These are phyloP conservation scores for Thalia dealbata DNA, from an alignment of 176 grass and related monocot species.

Conservation along the genomic window DNA sequence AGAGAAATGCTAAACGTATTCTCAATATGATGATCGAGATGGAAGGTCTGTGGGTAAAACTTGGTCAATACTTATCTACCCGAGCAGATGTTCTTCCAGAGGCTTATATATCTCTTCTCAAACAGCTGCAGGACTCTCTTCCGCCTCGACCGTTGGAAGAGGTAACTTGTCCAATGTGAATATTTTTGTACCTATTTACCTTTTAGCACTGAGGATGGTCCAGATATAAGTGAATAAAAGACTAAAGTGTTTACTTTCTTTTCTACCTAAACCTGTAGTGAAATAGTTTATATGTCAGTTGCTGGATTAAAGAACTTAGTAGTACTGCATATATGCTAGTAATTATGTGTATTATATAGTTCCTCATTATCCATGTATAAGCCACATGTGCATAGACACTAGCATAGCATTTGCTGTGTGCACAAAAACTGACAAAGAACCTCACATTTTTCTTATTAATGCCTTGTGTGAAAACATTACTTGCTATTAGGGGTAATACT, in stretches of 20 bases:
- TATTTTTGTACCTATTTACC: neutral
- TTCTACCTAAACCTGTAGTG: neutral
- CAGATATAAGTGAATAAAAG: neutral
- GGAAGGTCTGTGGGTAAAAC: slow-evolving; percentile 93
- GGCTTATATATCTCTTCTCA: slow-evolving; percentile 79
- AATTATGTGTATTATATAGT: neutral
- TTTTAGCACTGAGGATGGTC: neutral
- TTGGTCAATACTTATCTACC: slow-evolving; percentile 95
- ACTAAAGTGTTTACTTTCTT: neutral
- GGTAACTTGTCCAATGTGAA: slow-evolving; percentile 21
- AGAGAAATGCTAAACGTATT: slow-evolving; percentile 75
- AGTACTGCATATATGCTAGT: neutral
- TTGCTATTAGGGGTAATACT: neutral
- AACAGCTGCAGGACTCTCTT: slow-evolving; percentile 78
- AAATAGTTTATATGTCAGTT: neutral
- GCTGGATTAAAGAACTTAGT: neutral
- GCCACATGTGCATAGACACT: neutral
- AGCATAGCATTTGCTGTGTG: neutral
- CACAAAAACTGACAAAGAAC: too few species aligned
- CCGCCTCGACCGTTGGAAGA: slow-evolving; percentile 79
- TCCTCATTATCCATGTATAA: neutral
- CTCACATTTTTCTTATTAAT: neutral
- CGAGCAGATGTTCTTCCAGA: slow-evolving; percentile 93
- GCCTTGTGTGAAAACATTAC: neutral
- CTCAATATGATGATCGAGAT: slow-evolving; percentile 87